Conservation (phyloP, 805 yeast genomes). For the Metschnikowia kunwiensis region DNA sequence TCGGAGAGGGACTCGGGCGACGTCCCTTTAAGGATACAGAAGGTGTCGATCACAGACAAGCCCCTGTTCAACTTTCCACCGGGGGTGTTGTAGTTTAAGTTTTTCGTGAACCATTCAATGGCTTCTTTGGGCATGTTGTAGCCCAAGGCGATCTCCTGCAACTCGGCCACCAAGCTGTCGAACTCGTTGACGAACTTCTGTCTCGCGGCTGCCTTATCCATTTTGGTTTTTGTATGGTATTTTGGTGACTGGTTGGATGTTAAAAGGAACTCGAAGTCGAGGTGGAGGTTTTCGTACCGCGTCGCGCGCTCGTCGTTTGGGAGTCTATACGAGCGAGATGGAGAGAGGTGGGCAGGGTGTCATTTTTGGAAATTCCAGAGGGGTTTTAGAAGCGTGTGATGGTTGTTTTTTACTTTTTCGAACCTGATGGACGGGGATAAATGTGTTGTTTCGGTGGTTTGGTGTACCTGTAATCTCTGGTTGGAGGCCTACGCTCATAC, state of each 20-base stretch:
- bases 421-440: no score
- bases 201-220: constrained; percentile 41
- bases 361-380: no score
- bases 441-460: no score
- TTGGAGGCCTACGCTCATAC: no score
- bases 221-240: constrained; percentile 3
- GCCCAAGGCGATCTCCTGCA: constrained; percentile 53
- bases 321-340: no score
- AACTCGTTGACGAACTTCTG: constrained; percentile 63
- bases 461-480: no score
- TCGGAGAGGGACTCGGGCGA: constrained; percentile 49
- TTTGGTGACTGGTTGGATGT: neutral
- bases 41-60: constrained; percentile 90
- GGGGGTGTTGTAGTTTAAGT: constrained; percentile 81
- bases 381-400: no score
- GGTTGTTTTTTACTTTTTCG: no score
- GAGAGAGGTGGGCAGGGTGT: no score
- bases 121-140: constrained; percentile 88
- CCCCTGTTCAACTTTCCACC: constrained; percentile 98
- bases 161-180: constrained; percentile 74
- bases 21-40: constrained; percentile 69
- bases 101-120: constrained; percentile 74
- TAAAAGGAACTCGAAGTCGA: neutral
- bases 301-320: no score
- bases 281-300: neutral